A percentile compares a stretch with the other conserved stretches of the same genome.
Conservation (phyloP, 139 green algal genomes). For the Astrephomene gubernaculifera region DNA sequence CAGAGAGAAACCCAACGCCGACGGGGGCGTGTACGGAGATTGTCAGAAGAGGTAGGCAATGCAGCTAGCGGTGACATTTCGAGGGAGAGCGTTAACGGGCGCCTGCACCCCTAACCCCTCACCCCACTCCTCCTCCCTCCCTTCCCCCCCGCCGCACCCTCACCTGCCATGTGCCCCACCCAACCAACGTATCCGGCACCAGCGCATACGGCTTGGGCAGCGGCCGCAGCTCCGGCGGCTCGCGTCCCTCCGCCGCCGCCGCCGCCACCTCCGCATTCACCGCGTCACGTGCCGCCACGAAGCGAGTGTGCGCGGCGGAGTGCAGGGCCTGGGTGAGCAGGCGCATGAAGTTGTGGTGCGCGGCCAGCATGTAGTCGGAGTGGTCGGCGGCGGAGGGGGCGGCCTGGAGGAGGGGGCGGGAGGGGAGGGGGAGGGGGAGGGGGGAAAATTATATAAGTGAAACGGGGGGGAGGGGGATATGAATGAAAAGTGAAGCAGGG, state of each 20-base stretch:
- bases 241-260: not conserved
- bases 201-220: constrained; percentile 28
- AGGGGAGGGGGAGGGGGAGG: not conserved
- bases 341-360: constrained; percentile 51
- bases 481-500: too few species aligned
- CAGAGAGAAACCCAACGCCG: not conserved
- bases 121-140: not conserved
- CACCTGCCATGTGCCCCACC: constrained; percentile 48
- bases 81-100: too few species aligned
- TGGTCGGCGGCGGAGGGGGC: constrained; percentile 48
- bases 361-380: constrained; percentile 56
- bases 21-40: not conserved
- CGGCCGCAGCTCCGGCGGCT: not conserved
- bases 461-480: too few species aligned
- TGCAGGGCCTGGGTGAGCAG: constrained; percentile 34
- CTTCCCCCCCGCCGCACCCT: not conserved
- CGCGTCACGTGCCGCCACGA: not conserved
- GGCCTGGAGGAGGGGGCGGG: constrained; percentile 23
- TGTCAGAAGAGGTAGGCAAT: not conserved
- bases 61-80: not conserved
- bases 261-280: constrained; percentile 3
- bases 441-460: too few species aligned
- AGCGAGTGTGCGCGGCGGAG: constrained; percentile 16
- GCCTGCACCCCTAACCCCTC: not conserved
- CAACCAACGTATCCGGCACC: constrained; percentile 50